phyloP scores from a whole-genome alignment of 2,329 filamentous ascomycete species.

The Emergomyces orientalis region DNA sequence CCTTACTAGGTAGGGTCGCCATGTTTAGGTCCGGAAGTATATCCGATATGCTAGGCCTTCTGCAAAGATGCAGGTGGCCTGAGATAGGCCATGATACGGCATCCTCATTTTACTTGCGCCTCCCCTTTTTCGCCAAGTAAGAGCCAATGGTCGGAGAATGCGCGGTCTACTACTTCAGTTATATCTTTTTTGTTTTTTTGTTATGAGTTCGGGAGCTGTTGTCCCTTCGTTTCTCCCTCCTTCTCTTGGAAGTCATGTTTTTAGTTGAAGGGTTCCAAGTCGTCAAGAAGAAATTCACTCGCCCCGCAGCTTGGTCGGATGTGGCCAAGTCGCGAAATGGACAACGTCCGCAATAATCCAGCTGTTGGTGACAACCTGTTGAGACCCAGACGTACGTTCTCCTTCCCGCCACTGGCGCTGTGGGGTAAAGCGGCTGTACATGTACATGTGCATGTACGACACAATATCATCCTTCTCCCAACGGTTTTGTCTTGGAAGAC shows the following conservation, averaged over 20 bases:
- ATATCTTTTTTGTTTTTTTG: not conserved
- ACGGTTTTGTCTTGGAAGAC: not conserved
- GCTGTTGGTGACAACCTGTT: not conserved
- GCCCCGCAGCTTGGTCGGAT: not conserved
- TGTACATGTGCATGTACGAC: not conserved
- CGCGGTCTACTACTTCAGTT: not conserved
- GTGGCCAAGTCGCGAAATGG: not conserved
- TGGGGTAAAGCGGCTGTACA: not conserved
- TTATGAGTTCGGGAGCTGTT: not conserved
- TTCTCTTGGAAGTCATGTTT: not conserved
- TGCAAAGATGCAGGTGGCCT: not conserved
- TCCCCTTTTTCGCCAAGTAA: not conserved
- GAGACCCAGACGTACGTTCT: not conserved
- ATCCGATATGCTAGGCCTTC: not conserved
- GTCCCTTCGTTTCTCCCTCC: not conserved
- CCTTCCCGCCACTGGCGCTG: not conserved
- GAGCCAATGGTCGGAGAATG: not conserved
- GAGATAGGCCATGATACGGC: not conserved
- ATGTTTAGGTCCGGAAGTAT: not conserved
- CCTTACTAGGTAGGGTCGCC: not conserved
- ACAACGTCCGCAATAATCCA: not conserved
- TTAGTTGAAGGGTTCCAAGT: not conserved
- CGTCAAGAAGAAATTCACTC: not conserved
- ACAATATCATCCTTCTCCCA: not conserved
- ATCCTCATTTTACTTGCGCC: too few relatives aligned